These are phyloP conservation scores for Pyrenophora teres DNA, from an alignment of 2,329 filamentous ascomycete genomes.

Conservation along the genomic window DNA sequence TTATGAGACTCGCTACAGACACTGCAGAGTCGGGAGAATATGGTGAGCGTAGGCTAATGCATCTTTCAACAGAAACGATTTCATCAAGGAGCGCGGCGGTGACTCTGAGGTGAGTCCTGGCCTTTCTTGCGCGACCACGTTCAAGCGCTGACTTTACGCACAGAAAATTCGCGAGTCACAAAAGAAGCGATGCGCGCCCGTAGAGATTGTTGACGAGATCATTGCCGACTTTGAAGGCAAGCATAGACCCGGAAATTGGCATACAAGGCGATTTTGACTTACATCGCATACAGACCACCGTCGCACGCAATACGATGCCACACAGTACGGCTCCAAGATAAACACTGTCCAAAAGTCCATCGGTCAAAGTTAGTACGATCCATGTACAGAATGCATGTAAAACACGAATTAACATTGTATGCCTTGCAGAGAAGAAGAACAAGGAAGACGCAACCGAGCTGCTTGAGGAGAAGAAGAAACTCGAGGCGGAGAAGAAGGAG, in stretches of 20 bases:
- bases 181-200: constrained; percentile 76
- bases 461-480: constrained; percentile 73
- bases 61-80: constrained; percentile 53
- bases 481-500: constrained; percentile 82
- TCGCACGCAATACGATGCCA: constrained; percentile 76
- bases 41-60: constrained; percentile 16
- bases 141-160: neutral
- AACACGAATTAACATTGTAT: no score
- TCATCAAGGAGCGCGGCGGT: constrained; percentile 78
- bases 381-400: no score
- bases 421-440: constrained; percentile 66
- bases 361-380: constrained; percentile 59
- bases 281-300: constrained; percentile 64
- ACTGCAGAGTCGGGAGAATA: neutral
- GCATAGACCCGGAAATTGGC: neutral
- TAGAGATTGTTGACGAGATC: constrained; percentile 87
- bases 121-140: neutral
- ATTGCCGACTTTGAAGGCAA: constrained; percentile 74
- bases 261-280: neutral
- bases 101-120: constrained; percentile 67
- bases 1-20: constrained; percentile 1
- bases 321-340: constrained; percentile 81
- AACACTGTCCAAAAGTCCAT: constrained; percentile 91
- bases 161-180: constrained; percentile 86
- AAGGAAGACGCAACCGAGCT: constrained; percentile 87